Evolutionary conservation across 768 basidiomycete species (phyloP).

Genomic region (Agaricus bisporus): DNA sequence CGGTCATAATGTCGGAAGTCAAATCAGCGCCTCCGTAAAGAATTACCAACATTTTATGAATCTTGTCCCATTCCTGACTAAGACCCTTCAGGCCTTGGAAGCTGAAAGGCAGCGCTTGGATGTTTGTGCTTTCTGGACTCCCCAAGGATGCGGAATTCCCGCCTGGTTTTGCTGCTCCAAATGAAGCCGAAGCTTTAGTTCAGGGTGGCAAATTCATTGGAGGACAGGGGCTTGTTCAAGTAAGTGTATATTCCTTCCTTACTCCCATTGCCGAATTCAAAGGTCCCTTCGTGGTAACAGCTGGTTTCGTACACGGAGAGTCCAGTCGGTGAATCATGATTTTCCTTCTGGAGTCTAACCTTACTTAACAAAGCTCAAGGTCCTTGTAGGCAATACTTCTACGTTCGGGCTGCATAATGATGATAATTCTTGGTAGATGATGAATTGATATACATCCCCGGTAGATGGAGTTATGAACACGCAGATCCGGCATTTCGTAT

Average conservation of each 20-base stretch:
- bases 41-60: neutral
- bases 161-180: conserved; percentile 21
- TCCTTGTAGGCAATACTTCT: neutral
- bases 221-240: conserved; percentile 21
- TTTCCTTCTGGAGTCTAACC: neutral
- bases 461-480: conserved; percentile 25
- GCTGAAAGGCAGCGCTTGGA: conserved; percentile 23
- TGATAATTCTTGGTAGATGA: conserved; percentile 18
- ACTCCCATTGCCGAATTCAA: neutral
- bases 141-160: conserved; percentile 20
- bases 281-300: conserved; percentile 8
- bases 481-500: conserved; percentile 21
- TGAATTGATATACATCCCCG: conserved; percentile 28
- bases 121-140: conserved; percentile 19
- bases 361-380: neutral
- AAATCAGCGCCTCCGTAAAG: neutral
- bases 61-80: neutral
- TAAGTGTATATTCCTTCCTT: conserved; percentile 2
- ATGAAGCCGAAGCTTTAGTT: conserved; percentile 21
- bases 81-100: conserved; percentile 21
- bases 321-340: conserved; percentile 22
- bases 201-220: conserved; percentile 24
- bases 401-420: neutral
- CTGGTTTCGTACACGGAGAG: conserved; percentile 25
- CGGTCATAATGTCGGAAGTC: neutral